A percentile compares a stretch with the other conserved stretches of the same genome.
Evolutionary conservation across 202 grass and related monocot genomes (phyloP).

Genomic region (Brachypodium distachyon): DNA sequence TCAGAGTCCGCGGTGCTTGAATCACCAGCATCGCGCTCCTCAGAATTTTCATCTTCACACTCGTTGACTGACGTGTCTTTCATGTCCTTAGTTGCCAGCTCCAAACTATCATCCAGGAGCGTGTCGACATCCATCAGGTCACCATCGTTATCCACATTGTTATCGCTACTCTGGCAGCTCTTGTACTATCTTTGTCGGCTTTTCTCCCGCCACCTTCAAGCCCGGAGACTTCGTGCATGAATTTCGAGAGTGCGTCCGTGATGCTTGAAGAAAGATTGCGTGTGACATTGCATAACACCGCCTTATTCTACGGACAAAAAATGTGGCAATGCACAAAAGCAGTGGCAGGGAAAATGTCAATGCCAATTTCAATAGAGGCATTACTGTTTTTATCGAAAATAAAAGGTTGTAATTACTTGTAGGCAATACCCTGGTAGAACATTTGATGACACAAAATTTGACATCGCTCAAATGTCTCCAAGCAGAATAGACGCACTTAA

Average conservation of each 20-base stretch:
- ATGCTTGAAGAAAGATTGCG: constrained; percentile 25
- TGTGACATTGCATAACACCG: constrained; percentile 4
- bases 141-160: not conserved
- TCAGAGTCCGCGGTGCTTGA: not conserved
- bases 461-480: not conserved
- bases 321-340: not conserved
- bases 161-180: not conserved
- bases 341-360: not conserved
- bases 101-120: not conserved
- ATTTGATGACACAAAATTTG: constrained; percentile 21
- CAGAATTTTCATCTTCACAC: not conserved
- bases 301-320: not conserved
- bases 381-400: too few species aligned
- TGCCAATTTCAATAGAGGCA: too few species aligned
- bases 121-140: not conserved
- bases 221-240: constrained; percentile 22
- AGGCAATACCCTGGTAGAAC: not conserved
- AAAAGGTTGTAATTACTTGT: not conserved
- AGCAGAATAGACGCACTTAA: not conserved
- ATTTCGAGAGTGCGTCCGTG: constrained; percentile 10
- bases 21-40: not conserved
- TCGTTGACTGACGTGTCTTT: constrained; percentile 4
- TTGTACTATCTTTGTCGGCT: not conserved
- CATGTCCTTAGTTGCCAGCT: not conserved
- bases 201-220: constrained; percentile 1